Evolutionary conservation across 2,329 filamentous ascomycete genomes (phyloP).

Genomic region (Lasiodiplodia citricola): DNA sequence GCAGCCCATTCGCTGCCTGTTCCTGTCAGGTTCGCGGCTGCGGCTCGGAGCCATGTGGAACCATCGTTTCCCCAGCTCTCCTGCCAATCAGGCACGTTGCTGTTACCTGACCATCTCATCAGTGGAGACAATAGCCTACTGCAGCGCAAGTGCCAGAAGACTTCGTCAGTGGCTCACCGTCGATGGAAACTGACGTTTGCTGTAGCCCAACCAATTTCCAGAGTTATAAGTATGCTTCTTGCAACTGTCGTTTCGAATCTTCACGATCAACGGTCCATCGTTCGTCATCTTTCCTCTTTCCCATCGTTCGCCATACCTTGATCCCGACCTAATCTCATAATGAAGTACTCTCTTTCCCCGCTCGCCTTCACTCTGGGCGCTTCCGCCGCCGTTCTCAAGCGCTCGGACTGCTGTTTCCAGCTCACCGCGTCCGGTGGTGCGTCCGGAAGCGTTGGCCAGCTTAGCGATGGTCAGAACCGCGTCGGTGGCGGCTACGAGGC

Average conservation of each 20-base stretch:
- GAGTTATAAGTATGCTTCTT: slow-evolving; percentile 16
- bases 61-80: neutral
- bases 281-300: slow-evolving; percentile 1
- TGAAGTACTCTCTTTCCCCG: slow-evolving; percentile 32
- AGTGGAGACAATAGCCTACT: neutral
- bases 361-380: slow-evolving; percentile 31
- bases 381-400: slow-evolving; percentile 30
- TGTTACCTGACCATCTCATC: neutral
- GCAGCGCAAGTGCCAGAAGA: neutral
- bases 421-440: slow-evolving; percentile 56
- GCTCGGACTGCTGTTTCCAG: slow-evolving; percentile 54
- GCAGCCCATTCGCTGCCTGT: neutral
- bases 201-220: neutral
- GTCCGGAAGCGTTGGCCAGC: slow-evolving; percentile 63
- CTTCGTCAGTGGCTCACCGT: slow-evolving; percentile 8
- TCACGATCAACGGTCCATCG: slow-evolving; percentile 17
- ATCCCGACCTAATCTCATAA: slow-evolving; percentile 27
- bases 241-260: neutral
- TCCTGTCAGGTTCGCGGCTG: neutral
- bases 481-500: slow-evolving; percentile 57
- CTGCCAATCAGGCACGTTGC: slow-evolving; percentile 5
- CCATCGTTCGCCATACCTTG: neutral
- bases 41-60: neutral
- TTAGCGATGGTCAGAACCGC: slow-evolving; percentile 66
- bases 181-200: neutral